A percentile compares a stretch with the other conserved stretches of the same genome.
These are phyloP conservation scores for Sporothrix mexicana DNA, from an alignment of 2,329 filamentous ascomycete genomes.

Conservation along the genomic window DNA sequence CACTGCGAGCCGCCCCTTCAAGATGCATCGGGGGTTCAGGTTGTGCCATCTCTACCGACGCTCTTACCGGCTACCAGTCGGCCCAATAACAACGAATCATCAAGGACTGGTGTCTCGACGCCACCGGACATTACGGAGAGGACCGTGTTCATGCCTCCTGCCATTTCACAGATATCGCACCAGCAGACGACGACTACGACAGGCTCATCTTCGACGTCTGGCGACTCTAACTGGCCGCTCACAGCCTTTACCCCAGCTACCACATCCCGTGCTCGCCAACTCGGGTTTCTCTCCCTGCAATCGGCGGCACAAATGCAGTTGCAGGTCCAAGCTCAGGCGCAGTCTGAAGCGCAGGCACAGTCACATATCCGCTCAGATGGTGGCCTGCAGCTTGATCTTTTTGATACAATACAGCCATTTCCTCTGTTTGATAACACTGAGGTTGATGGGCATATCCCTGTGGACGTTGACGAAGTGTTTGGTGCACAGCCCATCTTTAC, in stretches of 20 bases:
- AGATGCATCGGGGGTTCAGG: not conserved
- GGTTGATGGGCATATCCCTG: not conserved
- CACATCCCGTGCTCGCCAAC: not conserved
- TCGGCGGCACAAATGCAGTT: not conserved
- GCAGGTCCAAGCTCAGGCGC: not conserved
- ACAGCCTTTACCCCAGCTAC: not conserved
- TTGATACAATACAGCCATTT: conserved; percentile 1
- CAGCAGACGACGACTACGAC: not conserved
- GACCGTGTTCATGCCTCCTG: not conserved
- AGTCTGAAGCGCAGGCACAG: not conserved
- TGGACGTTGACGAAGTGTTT: conserved; percentile 21
- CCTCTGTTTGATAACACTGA: not conserved
- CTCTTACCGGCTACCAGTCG: not conserved
- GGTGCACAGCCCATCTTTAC: conserved; percentile 3
- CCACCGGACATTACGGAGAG: not conserved
- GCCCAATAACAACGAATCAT: not conserved
- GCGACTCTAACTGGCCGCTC: conserved; percentile 8
- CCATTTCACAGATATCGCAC: not conserved
- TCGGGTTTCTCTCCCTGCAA: not conserved
- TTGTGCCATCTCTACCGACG: not conserved
- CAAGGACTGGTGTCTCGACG: not conserved
- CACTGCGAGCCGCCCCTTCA: not conserved
- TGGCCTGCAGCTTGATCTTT: conserved; percentile 4
- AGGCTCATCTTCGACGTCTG: not conserved
- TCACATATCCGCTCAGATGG: not conserved